Evolutionary conservation across 2,329 filamentous ascomycete genomes (phyloP), one percentile per base, ranked within the genome.

Genomic region (Penicillium sp.): DNA sequence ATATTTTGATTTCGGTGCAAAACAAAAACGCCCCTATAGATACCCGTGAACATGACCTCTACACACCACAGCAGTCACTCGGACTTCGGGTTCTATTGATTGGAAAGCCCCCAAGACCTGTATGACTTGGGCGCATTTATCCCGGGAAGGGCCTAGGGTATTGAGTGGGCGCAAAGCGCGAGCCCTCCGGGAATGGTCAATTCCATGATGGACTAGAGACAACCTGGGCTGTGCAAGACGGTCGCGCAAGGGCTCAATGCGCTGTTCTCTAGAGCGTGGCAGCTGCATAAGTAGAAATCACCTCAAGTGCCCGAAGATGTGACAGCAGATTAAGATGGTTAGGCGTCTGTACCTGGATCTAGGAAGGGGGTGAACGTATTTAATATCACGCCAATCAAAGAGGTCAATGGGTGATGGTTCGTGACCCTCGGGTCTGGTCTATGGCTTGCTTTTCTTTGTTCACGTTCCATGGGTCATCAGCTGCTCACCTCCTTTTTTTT

Each of bases 201-300:
- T 64, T 60, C 22, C 27, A 52, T 50, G 49, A 21, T 43, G 49
- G 57, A 29, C 60, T 49, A 44, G 43, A 27, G 36, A 34, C 49
- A 40, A 21, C 40, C 42, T 58, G 43, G 42, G 24, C 29, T 44
- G 31, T 45, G 47, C 43, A 27, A 34, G n/a, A 46, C n/a, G 36
- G 38, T 50, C 47, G 54, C 53, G 61, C 57, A 64, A 63, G 61
- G 56, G 58, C 51, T 53, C 47, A 54, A 61, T 69, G 66, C 60
- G 68, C 60, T 70, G 66, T 66, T 65, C 60, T 42, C 59, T 43
- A 65, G 61, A 66, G 67, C 70, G 65, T 72, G 67, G 67, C 65
- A 67, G 60, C 67, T 72, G 68, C 67, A 67, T 36, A 14, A 36
- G 34, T n/a, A n/a, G 13, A 61, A 62, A 66, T 51, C 44, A 53